Evolutionary conservation across 345 rosid species (phyloP).

Genomic region (Arabidopsis suecica): DNA sequence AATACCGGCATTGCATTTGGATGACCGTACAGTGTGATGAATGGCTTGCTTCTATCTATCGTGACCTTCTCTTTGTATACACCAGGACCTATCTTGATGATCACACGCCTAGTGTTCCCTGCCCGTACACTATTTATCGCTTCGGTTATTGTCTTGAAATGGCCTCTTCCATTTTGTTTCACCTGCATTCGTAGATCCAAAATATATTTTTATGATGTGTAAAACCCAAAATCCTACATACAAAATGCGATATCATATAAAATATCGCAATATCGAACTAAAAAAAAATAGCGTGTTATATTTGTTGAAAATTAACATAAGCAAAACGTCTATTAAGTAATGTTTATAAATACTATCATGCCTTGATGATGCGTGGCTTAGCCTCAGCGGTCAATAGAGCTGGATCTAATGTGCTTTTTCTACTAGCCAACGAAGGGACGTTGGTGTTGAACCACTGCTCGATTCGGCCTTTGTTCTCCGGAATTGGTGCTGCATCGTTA

Average conservation of each 20-base stretch:
- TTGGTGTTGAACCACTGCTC: constrained; percentile 40
- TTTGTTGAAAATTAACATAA: background rate
- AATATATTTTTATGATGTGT: background rate
- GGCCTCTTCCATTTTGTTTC: constrained; percentile 53
- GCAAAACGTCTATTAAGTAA: background rate
- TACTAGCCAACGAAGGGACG: constrained; percentile 38
- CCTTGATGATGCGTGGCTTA: constrained; percentile 35
- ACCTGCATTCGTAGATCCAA: constrained; percentile 48
- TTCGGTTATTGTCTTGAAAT: constrained; percentile 52
- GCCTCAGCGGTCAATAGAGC: constrained; percentile 36
- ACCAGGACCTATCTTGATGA: constrained; percentile 58
- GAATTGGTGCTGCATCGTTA: constrained; percentile 42
- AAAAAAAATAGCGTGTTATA: background rate
- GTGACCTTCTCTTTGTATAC: constrained; percentile 62
- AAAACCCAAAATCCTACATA: background rate
- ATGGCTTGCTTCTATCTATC: constrained; percentile 53
- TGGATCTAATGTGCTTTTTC: constrained; percentile 28
- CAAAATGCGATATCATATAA: background rate
- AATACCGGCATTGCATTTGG: constrained; percentile 50
- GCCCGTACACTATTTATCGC: constrained; percentile 57
- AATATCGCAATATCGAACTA: background rate
- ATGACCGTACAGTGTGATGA: constrained; percentile 60
- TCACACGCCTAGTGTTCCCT: constrained; percentile 58
- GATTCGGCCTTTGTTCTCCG: constrained; percentile 21
- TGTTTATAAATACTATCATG: background rate